Evolutionary conservation across 495 filamentous ascomycete species (phyloP).

Genomic region (Talaromyces liani): DNA sequence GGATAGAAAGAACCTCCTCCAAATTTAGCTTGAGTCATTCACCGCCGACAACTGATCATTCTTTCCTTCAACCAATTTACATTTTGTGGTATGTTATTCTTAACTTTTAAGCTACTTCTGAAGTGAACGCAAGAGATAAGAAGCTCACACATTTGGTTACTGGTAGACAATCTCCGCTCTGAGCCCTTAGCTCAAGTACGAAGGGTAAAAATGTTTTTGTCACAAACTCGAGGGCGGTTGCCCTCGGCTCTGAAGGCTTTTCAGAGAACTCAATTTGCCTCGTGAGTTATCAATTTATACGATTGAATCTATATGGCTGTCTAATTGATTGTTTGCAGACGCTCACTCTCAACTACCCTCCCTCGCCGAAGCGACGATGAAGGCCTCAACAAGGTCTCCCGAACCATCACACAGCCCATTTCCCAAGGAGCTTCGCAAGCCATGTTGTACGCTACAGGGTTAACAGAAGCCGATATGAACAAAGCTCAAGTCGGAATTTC

Average conservation of each 20-base stretch:
- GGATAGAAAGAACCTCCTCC: neutral
- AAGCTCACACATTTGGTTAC: neutral
- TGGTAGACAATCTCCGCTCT: slow-evolving; percentile 1
- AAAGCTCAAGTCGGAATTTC: slow-evolving; percentile 97
- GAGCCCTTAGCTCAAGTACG: neutral
- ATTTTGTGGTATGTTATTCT: neutral
- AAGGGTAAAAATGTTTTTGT: slow-evolving; percentile 27
- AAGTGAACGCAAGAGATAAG: neutral
- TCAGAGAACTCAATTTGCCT: slow-evolving; percentile 3
- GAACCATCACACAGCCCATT: slow-evolving; percentile 85
- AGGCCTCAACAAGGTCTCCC: slow-evolving; percentile 72
- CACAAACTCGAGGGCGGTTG: slow-evolving; percentile 34
- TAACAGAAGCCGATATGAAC: slow-evolving; percentile 75
- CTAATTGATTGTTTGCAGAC: slow-evolving; percentile 20
- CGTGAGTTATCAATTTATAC: slow-evolving; percentile 2
- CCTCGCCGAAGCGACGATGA: slow-evolving; percentile 31
- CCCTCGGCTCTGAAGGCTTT: slow-evolving; percentile 31
- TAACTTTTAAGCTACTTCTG: neutral
- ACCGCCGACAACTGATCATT: neutral
- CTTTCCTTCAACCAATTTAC: neutral
- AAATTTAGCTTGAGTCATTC: neutral
- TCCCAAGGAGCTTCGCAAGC: slow-evolving; percentile 97
- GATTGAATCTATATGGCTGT: neutral
- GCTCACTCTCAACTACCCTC: slow-evolving; percentile 41
- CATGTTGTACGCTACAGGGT: slow-evolving; percentile 93